These are phyloP conservation scores for Yamadazyma triangularis DNA, from an alignment of 1,139 yeast species.

Conservation along the genomic window DNA sequence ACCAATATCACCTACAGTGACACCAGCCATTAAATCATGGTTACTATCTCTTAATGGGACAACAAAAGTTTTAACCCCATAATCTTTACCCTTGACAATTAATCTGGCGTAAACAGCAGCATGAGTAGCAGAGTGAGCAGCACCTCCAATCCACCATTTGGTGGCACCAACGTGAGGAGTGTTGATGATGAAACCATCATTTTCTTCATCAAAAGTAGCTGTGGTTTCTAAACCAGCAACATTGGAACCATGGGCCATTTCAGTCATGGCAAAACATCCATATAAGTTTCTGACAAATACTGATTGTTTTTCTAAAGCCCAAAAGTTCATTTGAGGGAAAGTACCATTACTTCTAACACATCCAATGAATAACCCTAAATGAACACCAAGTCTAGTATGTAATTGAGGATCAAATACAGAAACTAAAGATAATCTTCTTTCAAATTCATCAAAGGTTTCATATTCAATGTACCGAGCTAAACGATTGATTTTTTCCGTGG, in stretches of 20 bases:
- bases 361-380: conserved; percentile 44
- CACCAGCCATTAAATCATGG: conserved; percentile 73
- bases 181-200: conserved; percentile 67
- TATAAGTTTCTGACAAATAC: conserved; percentile 60
- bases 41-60: conserved; percentile 78
- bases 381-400: conserved; percentile 49
- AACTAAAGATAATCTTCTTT: conserved; percentile 39
- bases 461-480: conserved; percentile 42
- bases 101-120: conserved; percentile 77
- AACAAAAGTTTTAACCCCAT: conserved; percentile 87
- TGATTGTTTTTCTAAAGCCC: conserved; percentile 76
- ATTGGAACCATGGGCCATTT: conserved; percentile 90
- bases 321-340: conserved; percentile 55
- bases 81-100: conserved; percentile 75
- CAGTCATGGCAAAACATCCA: conserved; percentile 95
- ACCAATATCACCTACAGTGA: conserved; percentile 87
- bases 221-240: conserved; percentile 90
- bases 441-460: conserved; percentile 38
- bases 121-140: conserved; percentile 91
- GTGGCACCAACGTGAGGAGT: conserved; percentile 92
- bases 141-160: conserved; percentile 99
- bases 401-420: conserved; percentile 48
- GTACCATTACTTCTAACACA: conserved; percentile 51
- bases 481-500: conserved; percentile 41
- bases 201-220: conserved; percentile 66